Evolutionary conservation across 331 rosid species (phyloP), one percentile per base, ranked within the genome.

Genomic region (Saraca asoca): DNA sequence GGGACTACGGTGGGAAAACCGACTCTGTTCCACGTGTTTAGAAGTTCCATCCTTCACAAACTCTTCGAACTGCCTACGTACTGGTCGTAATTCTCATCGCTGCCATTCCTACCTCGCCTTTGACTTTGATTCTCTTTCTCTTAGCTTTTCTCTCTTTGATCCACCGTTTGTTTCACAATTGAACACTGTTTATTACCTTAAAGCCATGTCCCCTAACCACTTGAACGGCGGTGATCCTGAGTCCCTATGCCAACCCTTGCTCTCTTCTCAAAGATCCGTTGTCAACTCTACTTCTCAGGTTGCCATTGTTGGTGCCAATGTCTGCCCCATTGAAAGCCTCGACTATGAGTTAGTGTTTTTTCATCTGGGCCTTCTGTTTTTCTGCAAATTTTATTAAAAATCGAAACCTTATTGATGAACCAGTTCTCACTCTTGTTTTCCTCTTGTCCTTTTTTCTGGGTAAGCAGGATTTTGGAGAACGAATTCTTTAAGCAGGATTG

Each of bases 301-400:
- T 41, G 99, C 99, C 33, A 78, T 94, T 44, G 96, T 94, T 35
- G 99, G 99, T 42, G 73, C 92, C 84, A 84, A 86, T 69, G 93
- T 94, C 78, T 77, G 88, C 77, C 99, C 99, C 3, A 82, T 94
- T 64, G 97, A 94, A 69, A 94, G 99, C 84, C 99, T 94, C 19
- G 99, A 94, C 60, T 94, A 90, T 53, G 99, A 94, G 96, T 90
- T 15, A 6, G 84, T 68, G 34, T 10, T 51, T 51, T 12, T 5
- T 18, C 49, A 14, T 46, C 38, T 50, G 69, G 61, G 45, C 62
- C n/a, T 15, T 48, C 9, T 41, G 2, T 58, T 17, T 9, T 12
- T 64, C 69, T 34, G 62, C 50, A 44, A 18, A 34, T 58, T 33
- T 12, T 9, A 3, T 8, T 15, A 48, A 49, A 69, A 64, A 68